These are phyloP conservation scores for Acanthamoeba divionensis DNA, from an alignment of 208 protist species.

Conservation along the genomic window DNA sequence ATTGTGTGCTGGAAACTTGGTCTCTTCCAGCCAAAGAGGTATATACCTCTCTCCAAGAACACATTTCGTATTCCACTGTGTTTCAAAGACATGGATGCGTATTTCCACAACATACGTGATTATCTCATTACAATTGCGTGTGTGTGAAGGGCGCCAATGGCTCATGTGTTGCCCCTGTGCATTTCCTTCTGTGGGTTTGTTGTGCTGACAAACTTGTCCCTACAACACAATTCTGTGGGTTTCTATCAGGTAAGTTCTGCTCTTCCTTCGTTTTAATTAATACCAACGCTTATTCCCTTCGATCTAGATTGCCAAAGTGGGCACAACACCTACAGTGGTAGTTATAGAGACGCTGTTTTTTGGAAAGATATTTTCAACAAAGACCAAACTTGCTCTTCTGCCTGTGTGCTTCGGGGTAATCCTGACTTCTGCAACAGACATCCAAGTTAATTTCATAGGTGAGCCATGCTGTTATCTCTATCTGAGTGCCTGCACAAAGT, in stretches of 20 bases:
- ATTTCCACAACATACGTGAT: constrained; percentile 41
- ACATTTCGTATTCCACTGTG: not conserved
- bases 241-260: constrained; percentile 84
- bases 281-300: not conserved
- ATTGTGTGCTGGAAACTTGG: constrained; percentile 23
- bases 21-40: constrained; percentile 14
- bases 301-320: constrained; percentile 65
- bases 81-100: not conserved
- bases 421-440: constrained; percentile 81
- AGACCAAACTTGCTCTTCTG: constrained; percentile 76
- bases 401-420: constrained; percentile 83
- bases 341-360: constrained; percentile 41
- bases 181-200: constrained; percentile 87
- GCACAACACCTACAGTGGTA: constrained; percentile 40
- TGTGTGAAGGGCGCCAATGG: constrained; percentile 59
- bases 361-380: constrained; percentile 51
- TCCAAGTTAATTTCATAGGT: constrained; percentile 79
- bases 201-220: constrained; percentile 85
- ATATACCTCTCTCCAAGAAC: not conserved
- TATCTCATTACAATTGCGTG: constrained; percentile 26
- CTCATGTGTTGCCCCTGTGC: constrained; percentile 78
- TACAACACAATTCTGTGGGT: constrained; percentile 86
- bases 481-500: too few relatives aligned
- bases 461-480: too few relatives aligned
- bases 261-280: not conserved